These are phyloP conservation scores for Globisporangium alternatum DNA, from an alignment of 352 stramenopile species.

Conservation along the genomic window DNA sequence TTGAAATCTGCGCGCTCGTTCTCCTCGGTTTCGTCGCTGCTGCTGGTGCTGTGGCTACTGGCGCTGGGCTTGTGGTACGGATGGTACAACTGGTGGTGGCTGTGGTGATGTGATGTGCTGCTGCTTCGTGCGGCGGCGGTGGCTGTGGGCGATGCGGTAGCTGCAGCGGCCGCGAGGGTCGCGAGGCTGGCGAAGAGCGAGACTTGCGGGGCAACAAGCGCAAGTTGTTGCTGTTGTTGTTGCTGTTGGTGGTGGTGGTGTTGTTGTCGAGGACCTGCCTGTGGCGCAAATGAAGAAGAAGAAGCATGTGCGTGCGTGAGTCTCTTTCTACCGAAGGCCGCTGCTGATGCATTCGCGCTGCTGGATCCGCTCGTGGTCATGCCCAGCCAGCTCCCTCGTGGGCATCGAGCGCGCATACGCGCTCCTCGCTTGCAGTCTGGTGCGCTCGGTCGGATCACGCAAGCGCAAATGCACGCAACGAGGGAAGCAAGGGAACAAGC, in stretches of 20 bases:
- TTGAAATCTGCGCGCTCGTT: constrained; percentile 1
- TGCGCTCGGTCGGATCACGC: background rate
- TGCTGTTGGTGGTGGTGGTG: background rate
- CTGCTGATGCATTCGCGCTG: background rate
- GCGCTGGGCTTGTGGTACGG: constrained; percentile 15
- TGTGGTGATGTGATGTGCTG: constrained; percentile 6
- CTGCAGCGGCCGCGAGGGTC: constrained; percentile 15
- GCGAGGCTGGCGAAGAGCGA: constrained; percentile 15
- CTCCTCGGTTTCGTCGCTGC: constrained; percentile 12
- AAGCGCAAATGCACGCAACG: constrained; percentile 7
- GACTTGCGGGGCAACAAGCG: constrained; percentile 1
- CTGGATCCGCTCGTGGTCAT: constrained; percentile 12
- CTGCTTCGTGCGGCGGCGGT: background rate
- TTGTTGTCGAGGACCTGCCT: background rate
- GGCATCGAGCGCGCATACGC: constrained; percentile 10
- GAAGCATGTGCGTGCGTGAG: constrained; percentile 5
- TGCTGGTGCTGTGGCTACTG: background rate
- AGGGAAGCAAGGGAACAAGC: background rate
- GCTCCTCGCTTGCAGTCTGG: background rate
- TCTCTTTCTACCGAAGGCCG: constrained; percentile 2
- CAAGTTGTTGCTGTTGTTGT: background rate
- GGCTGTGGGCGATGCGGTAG: background rate
- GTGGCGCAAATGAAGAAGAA: constrained; percentile 1
- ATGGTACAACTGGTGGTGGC: constrained; percentile 18
- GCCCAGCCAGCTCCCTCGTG: background rate